Evolutionary conservation across 208 protist genomes (phyloP).

Genomic region (Acanthamoeba triangularis): DNA sequence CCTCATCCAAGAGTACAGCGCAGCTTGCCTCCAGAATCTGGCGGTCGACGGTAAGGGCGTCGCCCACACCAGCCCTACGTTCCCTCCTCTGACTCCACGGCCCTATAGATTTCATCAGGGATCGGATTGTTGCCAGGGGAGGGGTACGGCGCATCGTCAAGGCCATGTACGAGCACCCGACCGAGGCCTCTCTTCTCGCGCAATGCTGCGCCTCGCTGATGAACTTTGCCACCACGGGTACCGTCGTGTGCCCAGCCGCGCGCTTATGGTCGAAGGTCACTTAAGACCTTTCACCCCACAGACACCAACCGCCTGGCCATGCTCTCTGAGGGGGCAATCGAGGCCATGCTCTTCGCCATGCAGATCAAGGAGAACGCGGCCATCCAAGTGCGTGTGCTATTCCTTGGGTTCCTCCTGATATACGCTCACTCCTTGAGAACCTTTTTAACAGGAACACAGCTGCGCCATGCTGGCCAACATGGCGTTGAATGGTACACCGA

Average conservation of each 20-base stretch:
- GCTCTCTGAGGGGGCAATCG: conserved; percentile 16
- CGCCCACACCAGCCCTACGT: not conserved
- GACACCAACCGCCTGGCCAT: conserved; percentile 27
- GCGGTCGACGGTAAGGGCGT: not conserved
- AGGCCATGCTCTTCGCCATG: conserved; percentile 43
- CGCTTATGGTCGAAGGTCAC: not conserved
- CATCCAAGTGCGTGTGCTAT: not conserved
- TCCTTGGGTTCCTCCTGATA: not conserved
- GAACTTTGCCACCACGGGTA: conserved; percentile 49
- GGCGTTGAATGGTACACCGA: not conserved
- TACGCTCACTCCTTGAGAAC: not conserved
- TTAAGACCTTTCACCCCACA: not conserved
- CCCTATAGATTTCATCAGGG: conserved; percentile 20
- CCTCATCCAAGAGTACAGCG: conserved; percentile 51
- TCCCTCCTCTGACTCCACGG: not conserved
- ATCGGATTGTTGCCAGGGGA: conserved; percentile 10
- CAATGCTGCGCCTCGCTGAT: conserved; percentile 50
- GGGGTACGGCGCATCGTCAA: conserved; percentile 33
- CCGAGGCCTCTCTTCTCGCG: not conserved
- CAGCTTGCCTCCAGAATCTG: conserved; percentile 32
- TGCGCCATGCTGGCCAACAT: conserved; percentile 49
- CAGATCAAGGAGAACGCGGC: not conserved
- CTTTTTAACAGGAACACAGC: not conserved
- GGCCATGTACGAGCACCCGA: conserved; percentile 46
- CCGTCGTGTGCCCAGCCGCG: not conserved